Percentiles rank a stretch among this genome's conserved stretches.
phyloP scores from a whole-genome alignment of 2,329 filamentous ascomycete genomes.

The Tetracladium maxilliforme region DNA sequence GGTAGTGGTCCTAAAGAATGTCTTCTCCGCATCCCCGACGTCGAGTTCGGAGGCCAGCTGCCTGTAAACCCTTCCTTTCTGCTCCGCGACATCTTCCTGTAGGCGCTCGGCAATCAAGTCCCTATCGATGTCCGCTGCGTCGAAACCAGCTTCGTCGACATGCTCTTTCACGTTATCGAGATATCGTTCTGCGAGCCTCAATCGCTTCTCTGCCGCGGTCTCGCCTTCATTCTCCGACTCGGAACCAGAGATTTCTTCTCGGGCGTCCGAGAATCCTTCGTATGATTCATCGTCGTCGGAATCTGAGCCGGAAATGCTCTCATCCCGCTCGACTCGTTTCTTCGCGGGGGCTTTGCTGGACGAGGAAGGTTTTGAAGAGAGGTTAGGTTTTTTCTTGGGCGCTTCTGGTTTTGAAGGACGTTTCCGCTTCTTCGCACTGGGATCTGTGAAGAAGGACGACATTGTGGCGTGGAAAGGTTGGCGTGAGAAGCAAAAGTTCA shows the following conservation, averaged over 20 bases:
- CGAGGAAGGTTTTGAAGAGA: slow-evolving; percentile 14
- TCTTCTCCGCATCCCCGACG: slow-evolving; percentile 51
- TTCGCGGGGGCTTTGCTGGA: slow-evolving; percentile 22
- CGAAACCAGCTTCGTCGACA: slow-evolving; percentile 73
- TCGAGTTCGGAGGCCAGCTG: slow-evolving; percentile 61
- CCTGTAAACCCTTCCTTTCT: slow-evolving; percentile 79
- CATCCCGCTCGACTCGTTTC: slow-evolving; percentile 30
- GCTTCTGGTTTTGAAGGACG: slow-evolving; percentile 37
- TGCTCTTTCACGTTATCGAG: slow-evolving; percentile 79
- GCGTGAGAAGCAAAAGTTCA: too few species aligned
- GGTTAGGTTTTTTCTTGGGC: slow-evolving; percentile 44
- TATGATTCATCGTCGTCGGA: slow-evolving; percentile 50
- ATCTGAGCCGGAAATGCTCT: slow-evolving; percentile 77
- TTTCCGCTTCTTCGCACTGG: slow-evolving; percentile 84
- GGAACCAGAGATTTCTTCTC: slow-evolving; percentile 30
- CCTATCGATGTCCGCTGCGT: slow-evolving; percentile 84
- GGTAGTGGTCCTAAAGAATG: slow-evolving; percentile 66
- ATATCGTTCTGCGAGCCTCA: slow-evolving; percentile 83
- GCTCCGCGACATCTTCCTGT: slow-evolving; percentile 83
- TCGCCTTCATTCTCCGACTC: slow-evolving; percentile 74
- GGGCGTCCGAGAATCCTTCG: slow-evolving; percentile 18
- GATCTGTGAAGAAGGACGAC: slow-evolving; percentile 93
- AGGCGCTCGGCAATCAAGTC: slow-evolving; percentile 84
- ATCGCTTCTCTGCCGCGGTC: slow-evolving; percentile 75
- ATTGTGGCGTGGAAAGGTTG: slow-evolving; percentile 42